Evolutionary conservation across 371 early-diverging fungal genomes (phyloP), one percentile per base, ranked within the genome.

Genomic region (Mortierella sp.): DNA sequence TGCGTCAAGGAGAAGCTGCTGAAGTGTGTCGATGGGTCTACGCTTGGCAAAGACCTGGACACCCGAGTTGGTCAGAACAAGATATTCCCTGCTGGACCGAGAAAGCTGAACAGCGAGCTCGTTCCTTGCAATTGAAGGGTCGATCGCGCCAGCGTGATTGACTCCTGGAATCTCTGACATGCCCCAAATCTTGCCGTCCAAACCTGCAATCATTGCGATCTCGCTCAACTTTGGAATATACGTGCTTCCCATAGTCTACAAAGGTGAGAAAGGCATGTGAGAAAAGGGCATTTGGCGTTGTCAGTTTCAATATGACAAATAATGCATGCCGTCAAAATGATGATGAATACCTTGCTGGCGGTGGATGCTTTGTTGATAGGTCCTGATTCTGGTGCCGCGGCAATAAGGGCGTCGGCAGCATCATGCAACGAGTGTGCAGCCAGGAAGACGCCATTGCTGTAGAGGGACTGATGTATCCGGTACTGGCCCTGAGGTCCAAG

Each of bases 161-260:
- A 81, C 81, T 41, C 87, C 82, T 38, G 87, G 80, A 74, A 75
- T 74, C 83, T 97, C 97, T 1, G 92, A 89, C 63, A 97, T 94
- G n/a, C 92, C 93, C 93, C 97, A 93, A 4, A 95, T 91, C 76
- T 95, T 95, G 32, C 98, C 98, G 65, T 93, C 94, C n/a, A 96
- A 72, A 41, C 78, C 81, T 49, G 83, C 75, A 75, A 83, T 83
- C 81, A 80, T 80, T 2, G 87, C 87, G 81, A 82, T 11, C 86
- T 90, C 88, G 77, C 84, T 75, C 75, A 86, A 32, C 48, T 65
- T 80, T 46, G 80, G 79, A 44, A 81, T 84, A 24, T 80, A 80
- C 0, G 72, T 83, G 41, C 54, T 84, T 12, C 82, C 78, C 44
- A 81, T 58, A 6, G 75, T 63, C 81, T 82, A 55, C 8, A 38